Percentiles rank a stretch among this genome's conserved stretches.
Evolutionary conservation across 768 basidiomycete genomes (phyloP).

Genomic region (Nidula microcarpa): DNA sequence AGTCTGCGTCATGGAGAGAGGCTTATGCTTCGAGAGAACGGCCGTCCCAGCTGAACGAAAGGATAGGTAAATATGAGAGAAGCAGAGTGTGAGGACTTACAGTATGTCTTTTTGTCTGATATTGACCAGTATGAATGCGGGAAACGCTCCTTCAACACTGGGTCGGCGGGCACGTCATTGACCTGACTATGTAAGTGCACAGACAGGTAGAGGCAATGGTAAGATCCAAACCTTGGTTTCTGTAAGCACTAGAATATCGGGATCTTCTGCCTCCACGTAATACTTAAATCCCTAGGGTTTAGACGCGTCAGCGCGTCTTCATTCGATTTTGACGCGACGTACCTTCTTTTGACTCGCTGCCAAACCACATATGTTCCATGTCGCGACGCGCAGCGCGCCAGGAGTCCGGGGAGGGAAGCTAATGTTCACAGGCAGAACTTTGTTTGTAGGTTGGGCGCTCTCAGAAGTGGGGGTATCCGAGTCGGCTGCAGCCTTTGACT

Average conservation of each 20-base stretch:
- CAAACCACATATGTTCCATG: constrained; percentile 83
- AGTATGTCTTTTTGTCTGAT: constrained; percentile 75
- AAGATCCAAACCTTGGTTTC: constrained; percentile 69
- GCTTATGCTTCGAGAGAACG: constrained; percentile 73
- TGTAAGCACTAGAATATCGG: constrained; percentile 79
- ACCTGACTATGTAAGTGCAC: constrained; percentile 40
- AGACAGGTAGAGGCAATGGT: neutral
- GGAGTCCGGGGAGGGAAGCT: constrained; percentile 45
- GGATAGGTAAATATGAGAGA: neutral
- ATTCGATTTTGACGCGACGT: neutral
- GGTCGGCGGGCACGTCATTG: constrained; percentile 65
- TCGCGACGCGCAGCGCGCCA: constrained; percentile 51
- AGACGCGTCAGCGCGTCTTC: neutral
- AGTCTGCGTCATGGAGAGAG: constrained; percentile 57
- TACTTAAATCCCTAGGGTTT: constrained; percentile 66
- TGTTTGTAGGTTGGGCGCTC: constrained; percentile 71
- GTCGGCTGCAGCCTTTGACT: constrained; percentile 6
- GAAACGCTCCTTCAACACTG: constrained; percentile 51
- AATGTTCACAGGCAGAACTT: constrained; percentile 61
- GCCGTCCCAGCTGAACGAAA: constrained; percentile 69
- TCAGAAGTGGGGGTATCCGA: constrained; percentile 3
- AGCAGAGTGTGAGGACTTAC: constrained; percentile 31
- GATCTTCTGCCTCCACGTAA: constrained; percentile 84
- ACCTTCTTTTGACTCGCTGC: constrained; percentile 80
- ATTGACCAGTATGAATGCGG: constrained; percentile 78